Evolutionary conservation across 208 protist species (phyloP).

Genomic region (Trypanosoma avium): DNA sequence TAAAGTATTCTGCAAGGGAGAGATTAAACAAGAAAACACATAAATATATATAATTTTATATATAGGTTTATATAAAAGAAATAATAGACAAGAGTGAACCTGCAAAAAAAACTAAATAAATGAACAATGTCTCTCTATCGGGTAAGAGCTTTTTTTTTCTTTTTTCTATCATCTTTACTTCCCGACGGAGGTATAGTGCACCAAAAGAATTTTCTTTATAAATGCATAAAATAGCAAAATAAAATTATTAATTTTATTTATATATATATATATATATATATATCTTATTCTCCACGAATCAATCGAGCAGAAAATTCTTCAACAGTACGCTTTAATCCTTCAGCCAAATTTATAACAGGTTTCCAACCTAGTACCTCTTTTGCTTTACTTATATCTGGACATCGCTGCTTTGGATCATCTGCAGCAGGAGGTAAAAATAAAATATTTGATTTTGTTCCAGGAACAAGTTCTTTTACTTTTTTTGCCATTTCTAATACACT

Average conservation of each 20-base stretch:
- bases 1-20: too few relatives aligned
- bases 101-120: too few relatives aligned
- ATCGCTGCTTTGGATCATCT: slow-evolving; percentile 68
- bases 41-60: too few relatives aligned
- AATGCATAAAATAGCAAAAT: too few relatives aligned
- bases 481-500: slow-evolving; percentile 63
- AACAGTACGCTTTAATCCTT: slow-evolving; percentile 46
- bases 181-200: too few relatives aligned
- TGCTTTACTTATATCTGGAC: slow-evolving; percentile 63
- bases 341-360: slow-evolving; percentile 42
- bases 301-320: slow-evolving; percentile 41
- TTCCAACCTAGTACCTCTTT: slow-evolving; percentile 51
- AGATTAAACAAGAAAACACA: too few relatives aligned
- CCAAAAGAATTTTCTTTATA: too few relatives aligned
- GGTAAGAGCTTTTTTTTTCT: too few relatives aligned
- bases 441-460: slow-evolving; percentile 49
- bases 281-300: background rate
- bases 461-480: slow-evolving; percentile 39
- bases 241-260: background rate
- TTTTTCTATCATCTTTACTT: too few relatives aligned
- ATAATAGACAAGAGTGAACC: too few relatives aligned
- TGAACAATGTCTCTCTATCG: too few relatives aligned
- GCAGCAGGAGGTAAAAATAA: slow-evolving; percentile 25
- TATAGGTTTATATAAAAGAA: too few relatives aligned
- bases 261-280: slow-evolving; percentile 26